A percentile compares a stretch with the other conserved stretches of the same genome.
Conservation (phyloP, 441 rosid species). For the Croton setiger region DNA sequence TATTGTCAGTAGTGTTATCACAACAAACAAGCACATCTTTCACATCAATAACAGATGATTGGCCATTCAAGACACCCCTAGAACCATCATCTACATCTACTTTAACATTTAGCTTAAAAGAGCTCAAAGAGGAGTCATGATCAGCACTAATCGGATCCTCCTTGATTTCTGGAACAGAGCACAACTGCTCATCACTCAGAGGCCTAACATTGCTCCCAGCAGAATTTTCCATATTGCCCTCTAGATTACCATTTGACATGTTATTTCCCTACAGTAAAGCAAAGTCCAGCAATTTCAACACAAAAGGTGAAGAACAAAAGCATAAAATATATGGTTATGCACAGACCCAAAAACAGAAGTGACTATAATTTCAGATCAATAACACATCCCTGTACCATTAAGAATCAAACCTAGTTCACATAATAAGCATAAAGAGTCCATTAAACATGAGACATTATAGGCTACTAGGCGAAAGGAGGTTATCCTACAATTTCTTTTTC, state of each 20-base stretch:
- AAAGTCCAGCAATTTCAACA: constrained; percentile 21
- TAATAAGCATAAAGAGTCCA: background rate
- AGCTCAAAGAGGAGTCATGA: constrained; percentile 23
- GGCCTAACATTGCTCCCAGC: constrained; percentile 33
- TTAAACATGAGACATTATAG: background rate
- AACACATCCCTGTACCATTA: background rate
- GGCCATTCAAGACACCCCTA: constrained; percentile 24
- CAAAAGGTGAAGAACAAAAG: constrained; percentile 10
- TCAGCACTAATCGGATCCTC: constrained; percentile 31
- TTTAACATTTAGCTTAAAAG: constrained; percentile 28
- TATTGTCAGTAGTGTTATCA: constrained; percentile 31
- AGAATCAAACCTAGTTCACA: background rate
- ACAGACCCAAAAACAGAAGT: background rate
- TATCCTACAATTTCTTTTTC: background rate
- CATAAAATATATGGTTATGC: constrained; percentile 1
- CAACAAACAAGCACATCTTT: constrained; percentile 28
- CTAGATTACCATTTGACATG: constrained; percentile 24
- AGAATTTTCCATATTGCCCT: constrained; percentile 30
- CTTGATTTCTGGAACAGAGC: constrained; percentile 28
- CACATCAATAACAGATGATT: constrained; percentile 33
- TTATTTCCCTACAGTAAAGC: constrained; percentile 41
- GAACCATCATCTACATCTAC: constrained; percentile 32
- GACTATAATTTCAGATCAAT: background rate
- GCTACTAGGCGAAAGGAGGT: background rate
- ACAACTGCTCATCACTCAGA: constrained; percentile 23